Conservation (phyloP, 73 alveolate species). For the Paramecium sonneborni region DNA sequence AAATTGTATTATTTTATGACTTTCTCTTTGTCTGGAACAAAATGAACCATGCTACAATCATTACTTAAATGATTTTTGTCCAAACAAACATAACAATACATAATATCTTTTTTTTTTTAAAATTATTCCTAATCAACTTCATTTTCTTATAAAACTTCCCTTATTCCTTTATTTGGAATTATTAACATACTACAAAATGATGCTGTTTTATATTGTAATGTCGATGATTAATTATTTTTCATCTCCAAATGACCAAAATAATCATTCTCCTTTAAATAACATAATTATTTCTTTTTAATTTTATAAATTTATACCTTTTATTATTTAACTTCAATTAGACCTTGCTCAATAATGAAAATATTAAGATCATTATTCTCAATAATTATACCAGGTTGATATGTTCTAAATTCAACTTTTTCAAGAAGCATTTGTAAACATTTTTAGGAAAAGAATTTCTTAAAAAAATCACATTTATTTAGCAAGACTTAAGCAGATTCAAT, state of each 20-base stretch:
- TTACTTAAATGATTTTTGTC: background rate
- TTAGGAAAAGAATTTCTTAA: background rate
- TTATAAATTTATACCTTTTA: background rate
- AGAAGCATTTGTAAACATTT: background rate
- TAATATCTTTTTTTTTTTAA: background rate
- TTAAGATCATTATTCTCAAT: constrained; percentile 5
- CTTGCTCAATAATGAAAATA: background rate
- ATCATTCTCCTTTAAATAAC: background rate
- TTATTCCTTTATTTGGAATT: background rate
- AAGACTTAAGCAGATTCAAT: constrained; percentile 10
- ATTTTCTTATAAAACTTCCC: background rate
- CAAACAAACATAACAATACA: constrained; percentile 18
- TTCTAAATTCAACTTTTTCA: background rate
- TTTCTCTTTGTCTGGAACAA: constrained; percentile 8
- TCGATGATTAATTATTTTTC: background rate
- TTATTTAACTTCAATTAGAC: background rate
- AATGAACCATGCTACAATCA: background rate
- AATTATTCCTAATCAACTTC: background rate
- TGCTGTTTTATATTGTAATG: background rate
- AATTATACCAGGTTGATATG: background rate
- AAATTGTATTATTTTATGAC: constrained; percentile 31
- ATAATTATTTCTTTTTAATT: background rate
- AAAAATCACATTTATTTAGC: constrained; percentile 26
- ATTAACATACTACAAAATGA: background rate
- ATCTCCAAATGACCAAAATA: constrained; percentile 24